Base-by-base conservation (phyloP, 768 basidiomycete species). In the Podaxis sp. region DNA sequence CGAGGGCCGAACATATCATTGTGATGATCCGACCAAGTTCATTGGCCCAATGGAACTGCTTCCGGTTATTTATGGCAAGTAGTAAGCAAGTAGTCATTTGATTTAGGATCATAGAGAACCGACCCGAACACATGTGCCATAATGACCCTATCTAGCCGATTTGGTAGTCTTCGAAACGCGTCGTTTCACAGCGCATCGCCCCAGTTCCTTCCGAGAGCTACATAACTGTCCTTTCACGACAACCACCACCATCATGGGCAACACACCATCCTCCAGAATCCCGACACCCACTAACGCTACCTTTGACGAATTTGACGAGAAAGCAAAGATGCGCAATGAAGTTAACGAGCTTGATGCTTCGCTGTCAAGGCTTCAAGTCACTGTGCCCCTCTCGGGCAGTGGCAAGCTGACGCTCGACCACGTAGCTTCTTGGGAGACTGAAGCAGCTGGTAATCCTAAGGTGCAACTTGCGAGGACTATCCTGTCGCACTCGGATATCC, bases 381-480 rank as follows among this genome's bases (percentile, higher is more conserved):
- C 72, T 24, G 44, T 68, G 5, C 81, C 87, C 0, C 65, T 77
- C 33, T 90, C 92, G 2, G 67, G 74, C 44, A 79, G 87, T 67
- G 92, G 92, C 30, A 76, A 88, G 39, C 75, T 93, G 57, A 81
- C 87, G 49, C 72, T 84, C 30, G 72, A 78, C 52, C 87, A 84
- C 66, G 69, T 93, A 48, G 75, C 81, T 3, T 74, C 80, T n/a
- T 94, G 92, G 92, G 92, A 93, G 74, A 72, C 77, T 0, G 71
- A 77, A 3, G 82, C 84, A 11, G 71, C 80, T 3, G 68, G 78
- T 5, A 77, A 88, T 66, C 78, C 88, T 19, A 92, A 89, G 77
- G 74, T 82, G 2, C 81, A 84, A 70, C 85, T 95, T 24, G 88
- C 90, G n/a, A 86, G 93, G 59, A 89, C 88, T 38, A 82, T 94